A percentile compares a stretch with the other conserved stretches of the same genome.
Conservation (phyloP, 2,329 filamentous ascomycete species). For the Microcera coccophila region DNA sequence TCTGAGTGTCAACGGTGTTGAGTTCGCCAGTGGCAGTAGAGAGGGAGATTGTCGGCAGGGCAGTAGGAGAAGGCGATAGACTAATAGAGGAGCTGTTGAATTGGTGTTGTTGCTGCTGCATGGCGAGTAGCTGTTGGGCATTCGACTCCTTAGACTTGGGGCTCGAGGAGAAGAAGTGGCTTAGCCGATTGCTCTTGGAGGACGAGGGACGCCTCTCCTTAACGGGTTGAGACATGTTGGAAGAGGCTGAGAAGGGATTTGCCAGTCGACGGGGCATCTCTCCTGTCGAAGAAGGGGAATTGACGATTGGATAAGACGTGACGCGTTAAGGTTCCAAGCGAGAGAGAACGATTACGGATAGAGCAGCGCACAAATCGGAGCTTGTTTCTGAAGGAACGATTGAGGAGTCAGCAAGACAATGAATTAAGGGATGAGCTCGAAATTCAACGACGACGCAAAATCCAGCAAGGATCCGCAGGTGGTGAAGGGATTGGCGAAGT, state of each 20-base stretch:
- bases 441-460: conserved; percentile 7
- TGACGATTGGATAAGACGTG: neutral
- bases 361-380: neutral
- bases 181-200: conserved; percentile 71
- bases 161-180: conserved; percentile 77
- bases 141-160: conserved; percentile 68
- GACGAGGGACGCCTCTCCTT: conserved; percentile 58
- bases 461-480: conserved; percentile 1
- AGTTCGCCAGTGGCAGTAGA: conserved; percentile 77
- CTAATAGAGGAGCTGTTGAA: conserved; percentile 49
- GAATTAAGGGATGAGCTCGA: conserved; percentile 5
- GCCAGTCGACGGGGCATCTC: conserved; percentile 58
- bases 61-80: conserved; percentile 68
- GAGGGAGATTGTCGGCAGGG: conserved; percentile 85
- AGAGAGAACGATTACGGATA: neutral
- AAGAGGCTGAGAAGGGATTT: conserved; percentile 53
- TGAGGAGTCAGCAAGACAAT: conserved; percentile 8
- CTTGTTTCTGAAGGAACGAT: conserved; percentile 6
- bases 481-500: neutral
- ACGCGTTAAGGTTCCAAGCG: conserved; percentile 1
- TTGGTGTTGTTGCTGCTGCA: conserved; percentile 61
- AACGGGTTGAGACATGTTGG: conserved; percentile 45
- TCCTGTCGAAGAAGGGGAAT: conserved; percentile 26
- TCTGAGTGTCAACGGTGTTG: conserved; percentile 67
- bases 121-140: conserved; percentile 64